A percentile compares a stretch with the other conserved stretches of the same genome.
These are phyloP conservation scores for Cenchrus americanus DNA, from an alignment of 176 grass and related monocot genomes.

Conservation along the genomic window DNA sequence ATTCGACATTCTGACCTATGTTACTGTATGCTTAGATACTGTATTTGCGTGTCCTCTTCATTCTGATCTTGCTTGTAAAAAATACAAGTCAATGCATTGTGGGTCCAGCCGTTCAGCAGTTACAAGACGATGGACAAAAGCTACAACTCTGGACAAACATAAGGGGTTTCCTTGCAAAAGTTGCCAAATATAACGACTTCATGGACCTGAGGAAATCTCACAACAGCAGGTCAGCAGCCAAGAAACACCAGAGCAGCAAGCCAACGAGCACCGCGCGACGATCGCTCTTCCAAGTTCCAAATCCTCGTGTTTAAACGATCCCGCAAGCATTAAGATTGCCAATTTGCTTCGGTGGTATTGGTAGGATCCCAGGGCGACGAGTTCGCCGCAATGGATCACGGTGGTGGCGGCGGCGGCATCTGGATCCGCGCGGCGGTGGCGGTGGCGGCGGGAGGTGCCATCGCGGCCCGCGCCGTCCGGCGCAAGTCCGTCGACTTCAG, in stretches of 20 bases:
- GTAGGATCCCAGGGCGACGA: not conserved
- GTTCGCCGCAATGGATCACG: conserved; percentile 39
- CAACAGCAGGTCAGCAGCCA: not conserved
- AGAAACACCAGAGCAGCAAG: not conserved
- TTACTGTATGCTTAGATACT: not conserved
- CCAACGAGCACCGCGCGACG: not conserved
- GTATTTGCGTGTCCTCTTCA: not conserved
- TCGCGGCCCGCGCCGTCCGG: conserved; percentile 69
- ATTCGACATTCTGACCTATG: not conserved
- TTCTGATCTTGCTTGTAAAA: not conserved
- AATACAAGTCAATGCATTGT: not conserved
- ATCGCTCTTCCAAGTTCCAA: conserved; percentile 32
- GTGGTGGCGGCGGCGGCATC: conserved; percentile 26
- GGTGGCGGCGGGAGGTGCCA: conserved; percentile 51
- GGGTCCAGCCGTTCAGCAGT: not conserved
- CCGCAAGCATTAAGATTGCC: not conserved
- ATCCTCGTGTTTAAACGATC: not conserved
- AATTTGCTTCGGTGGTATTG: not conserved
- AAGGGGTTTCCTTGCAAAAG: conserved; percentile 21
- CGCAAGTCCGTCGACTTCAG: conserved; percentile 85
- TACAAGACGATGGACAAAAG: not conserved
- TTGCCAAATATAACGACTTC: conserved; percentile 13
- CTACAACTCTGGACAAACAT: not conserved
- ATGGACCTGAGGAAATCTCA: conserved; percentile 40
- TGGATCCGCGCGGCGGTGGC: conserved; percentile 57